Evolutionary conservation across 2,329 filamentous ascomycete genomes (phyloP), one percentile per base, ranked within the genome.

Genomic region (Claviceps arundinis): DNA sequence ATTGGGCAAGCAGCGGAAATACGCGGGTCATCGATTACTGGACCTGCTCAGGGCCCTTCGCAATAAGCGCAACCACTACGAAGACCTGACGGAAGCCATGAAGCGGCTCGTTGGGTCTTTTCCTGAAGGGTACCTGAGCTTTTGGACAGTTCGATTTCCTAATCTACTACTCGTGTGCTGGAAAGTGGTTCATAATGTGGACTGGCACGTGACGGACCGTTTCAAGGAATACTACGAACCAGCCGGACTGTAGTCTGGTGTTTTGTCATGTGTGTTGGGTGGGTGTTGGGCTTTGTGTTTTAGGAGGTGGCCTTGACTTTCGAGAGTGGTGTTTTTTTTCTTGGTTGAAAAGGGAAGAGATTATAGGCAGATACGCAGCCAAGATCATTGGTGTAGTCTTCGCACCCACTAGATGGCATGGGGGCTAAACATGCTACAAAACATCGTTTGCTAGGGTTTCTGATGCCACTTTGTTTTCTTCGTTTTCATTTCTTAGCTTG

Each of bases 31-130:
- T 1, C 80, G 82, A 47, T 78, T 98, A 64, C 70, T 98, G 51
- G 93, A 98, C 68, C 74, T 98, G 22, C 71, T 98, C 19, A 80
- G 93, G 1, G 93, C 91, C 1, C 72, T 98, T 52, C 77, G 93
- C 24, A 98, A 98, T 70, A 98, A 98, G 78, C 87, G 87, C 61
- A 95, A 97, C 57, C 93, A 98, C 64, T 98, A 96, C 65, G 90
- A 95, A 62, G 93, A 98, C 65, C 91, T 98, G 87, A 78, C 87
- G 6, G 86, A 90, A 14, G 71, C 81, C 48, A 77, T 95, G 56
- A 91, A 78, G 61, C 72, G 72, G 55, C 65, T 68, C 34, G 87
- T 95, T 0, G 89, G 89, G 0, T 70, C 82, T 8, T 64, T 91
- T 54, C 85, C 89, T 0, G 83, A 89, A 14, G 88, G 87, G 0